phyloP scores from a whole-genome alignment of 768 basidiomycete species.

The Hemileccinum impolitum region DNA sequence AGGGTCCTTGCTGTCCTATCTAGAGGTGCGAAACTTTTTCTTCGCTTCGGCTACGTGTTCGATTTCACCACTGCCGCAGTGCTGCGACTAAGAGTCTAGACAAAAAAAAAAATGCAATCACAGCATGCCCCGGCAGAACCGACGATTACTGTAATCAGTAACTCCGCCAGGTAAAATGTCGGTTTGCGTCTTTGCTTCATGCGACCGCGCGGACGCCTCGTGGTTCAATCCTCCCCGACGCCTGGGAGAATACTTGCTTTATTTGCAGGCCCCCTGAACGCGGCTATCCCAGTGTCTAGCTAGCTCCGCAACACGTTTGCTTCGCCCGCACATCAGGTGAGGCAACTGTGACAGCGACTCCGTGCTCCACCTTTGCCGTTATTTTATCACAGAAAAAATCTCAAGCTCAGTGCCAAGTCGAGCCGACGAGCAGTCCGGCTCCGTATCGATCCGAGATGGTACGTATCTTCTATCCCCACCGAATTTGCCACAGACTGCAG shows the following conservation, averaged over 20 bases:
- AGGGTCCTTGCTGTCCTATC: too few species aligned
- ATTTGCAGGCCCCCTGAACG: slow-evolving; percentile 1
- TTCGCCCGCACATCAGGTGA: too few species aligned
- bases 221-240: slow-evolving; percentile 13
- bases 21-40: neutral
- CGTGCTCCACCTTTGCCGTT: too few species aligned
- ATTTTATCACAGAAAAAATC: too few species aligned
- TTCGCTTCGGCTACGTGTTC: slow-evolving; percentile 9
- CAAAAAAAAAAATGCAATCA: slow-evolving; percentile 11
- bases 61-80: neutral
- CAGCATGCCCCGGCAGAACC: slow-evolving; percentile 20
- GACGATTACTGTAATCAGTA: slow-evolving; percentile 8
- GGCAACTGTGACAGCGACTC: too few species aligned
- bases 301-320: too few species aligned
- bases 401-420: too few species aligned
- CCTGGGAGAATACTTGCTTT: slow-evolving; percentile 13
- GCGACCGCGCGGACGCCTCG: slow-evolving; percentile 25
- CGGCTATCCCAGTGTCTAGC: too few species aligned
- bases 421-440: too few species aligned
- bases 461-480: too few species aligned
- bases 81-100: slow-evolving; percentile 5
- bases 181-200: slow-evolving; percentile 7
- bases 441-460: neutral
- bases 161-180: slow-evolving; percentile 12
- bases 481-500: too few species aligned